phyloP scores from a whole-genome alignment of 208 protist species.

The Leishmania aethiopica region DNA sequence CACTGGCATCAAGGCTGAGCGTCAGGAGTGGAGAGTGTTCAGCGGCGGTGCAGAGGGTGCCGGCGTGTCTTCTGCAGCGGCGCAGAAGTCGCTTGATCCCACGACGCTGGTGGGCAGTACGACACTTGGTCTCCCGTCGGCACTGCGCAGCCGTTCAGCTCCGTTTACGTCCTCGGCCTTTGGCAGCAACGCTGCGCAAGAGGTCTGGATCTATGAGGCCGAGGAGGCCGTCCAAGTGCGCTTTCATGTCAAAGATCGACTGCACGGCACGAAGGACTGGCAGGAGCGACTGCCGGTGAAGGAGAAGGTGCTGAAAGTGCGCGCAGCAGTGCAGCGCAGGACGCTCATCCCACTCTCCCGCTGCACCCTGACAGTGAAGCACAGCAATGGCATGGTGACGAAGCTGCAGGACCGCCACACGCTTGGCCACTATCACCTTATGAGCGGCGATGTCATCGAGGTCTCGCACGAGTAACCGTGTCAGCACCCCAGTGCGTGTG shows the following conservation, averaged over 20 bases:
- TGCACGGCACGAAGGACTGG: slow-evolving; percentile 69
- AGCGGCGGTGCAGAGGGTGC: neutral
- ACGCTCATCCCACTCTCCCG: slow-evolving; percentile 88
- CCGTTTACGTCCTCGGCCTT: neutral
- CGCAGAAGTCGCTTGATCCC: slow-evolving; percentile 43
- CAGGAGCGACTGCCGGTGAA: slow-evolving; percentile 51
- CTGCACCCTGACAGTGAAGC: slow-evolving; percentile 50
- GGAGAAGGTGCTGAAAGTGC: slow-evolving; percentile 82
- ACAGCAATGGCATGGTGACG: slow-evolving; percentile 12
- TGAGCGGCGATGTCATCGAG: slow-evolving; percentile 69
- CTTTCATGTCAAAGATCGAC: slow-evolving; percentile 42
- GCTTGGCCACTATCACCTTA: slow-evolving; percentile 72
- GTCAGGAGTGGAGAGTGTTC: slow-evolving; percentile 75
- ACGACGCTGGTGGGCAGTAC: slow-evolving; percentile 55
- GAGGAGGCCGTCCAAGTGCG: slow-evolving; percentile 62
- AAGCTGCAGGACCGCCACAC: slow-evolving; percentile 77
- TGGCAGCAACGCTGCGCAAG: slow-evolving; percentile 14
- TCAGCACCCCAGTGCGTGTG: neutral
- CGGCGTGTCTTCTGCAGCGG: neutral
- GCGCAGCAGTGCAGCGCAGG: slow-evolving; percentile 71
- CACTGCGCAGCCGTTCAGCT: slow-evolving; percentile 10
- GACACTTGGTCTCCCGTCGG: slow-evolving; percentile 53
- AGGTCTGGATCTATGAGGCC: slow-evolving; percentile 72
- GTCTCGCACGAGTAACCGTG: slow-evolving; percentile 65
- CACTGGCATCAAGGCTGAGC: slow-evolving; percentile 61